Evolutionary conservation across 2,329 filamentous ascomycete genomes (phyloP), one percentile per base, ranked within the genome.

Genomic region (Claviceps cyperi): DNA sequence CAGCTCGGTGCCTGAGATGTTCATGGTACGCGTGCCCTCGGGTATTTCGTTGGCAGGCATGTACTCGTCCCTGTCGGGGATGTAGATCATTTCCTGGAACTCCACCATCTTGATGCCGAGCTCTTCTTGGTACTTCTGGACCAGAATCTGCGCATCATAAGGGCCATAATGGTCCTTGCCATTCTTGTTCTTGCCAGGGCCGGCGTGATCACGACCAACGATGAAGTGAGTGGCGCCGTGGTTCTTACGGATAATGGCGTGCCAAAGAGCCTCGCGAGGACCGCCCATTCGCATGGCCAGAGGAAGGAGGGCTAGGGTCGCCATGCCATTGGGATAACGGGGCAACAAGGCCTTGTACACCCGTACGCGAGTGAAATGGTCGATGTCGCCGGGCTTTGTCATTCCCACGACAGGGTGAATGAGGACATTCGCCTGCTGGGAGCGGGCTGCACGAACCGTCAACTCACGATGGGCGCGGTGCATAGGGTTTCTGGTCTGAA

Each of bases 211-310:
- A 74, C 92, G 88, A 54, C 92, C 92, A 57, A 98, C 90, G 62
- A 98, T 98, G 77, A 98, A 98, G 78, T 98, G 92, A 15, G 92
- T 97, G 46, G 91, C 89, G 62, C 92, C 92, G 73, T 96, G 90
- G 73, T 98, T 98, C 83, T 97, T 98, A 66, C 92, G 89, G 77
- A 98, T 98, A 63, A 98, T 95, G 64, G 92, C 92, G 76, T 98
- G 92, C 92, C 92, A 98, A 73, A 98, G 89, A 59, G 92, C 92
- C 76, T 98, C 92, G 59, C 92, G 87, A 56, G 92, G 92, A 61
- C 92, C 92, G 64, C 89, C 92, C 92, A 98, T 98, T 66, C 92
- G 86, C 92, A 98, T 98, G 62, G 92, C 92, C 56, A 98, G 78
- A 52, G 90, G 90, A 50, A 98, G 79, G 41, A 98, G 86, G 69